These are phyloP conservation scores for Collybia nuda DNA, from an alignment of 768 basidiomycete species.

Conservation along the genomic window DNA sequence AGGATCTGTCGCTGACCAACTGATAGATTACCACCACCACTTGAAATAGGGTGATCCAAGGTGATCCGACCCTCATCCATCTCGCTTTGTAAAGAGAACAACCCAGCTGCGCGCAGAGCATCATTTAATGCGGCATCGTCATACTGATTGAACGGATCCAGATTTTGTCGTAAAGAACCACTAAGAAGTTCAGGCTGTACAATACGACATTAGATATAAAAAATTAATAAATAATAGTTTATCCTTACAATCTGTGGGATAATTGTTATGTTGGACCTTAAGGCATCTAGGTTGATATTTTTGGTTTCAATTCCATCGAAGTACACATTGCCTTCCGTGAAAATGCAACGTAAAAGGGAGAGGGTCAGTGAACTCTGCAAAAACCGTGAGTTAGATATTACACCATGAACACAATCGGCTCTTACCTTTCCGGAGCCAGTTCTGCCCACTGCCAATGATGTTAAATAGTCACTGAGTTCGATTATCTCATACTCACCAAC, in stretches of 20 bases:
- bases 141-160: constrained; percentile 66
- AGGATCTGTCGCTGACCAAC: constrained; percentile 76
- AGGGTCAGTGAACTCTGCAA: constrained; percentile 55
- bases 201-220: background rate
- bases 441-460: constrained; percentile 31
- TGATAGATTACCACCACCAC: constrained; percentile 70
- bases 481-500: constrained; percentile 27
- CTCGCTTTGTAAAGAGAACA: constrained; percentile 37
- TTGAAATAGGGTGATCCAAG: constrained; percentile 43
- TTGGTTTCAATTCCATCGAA: constrained; percentile 54
- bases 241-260: constrained; percentile 47
- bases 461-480: background rate
- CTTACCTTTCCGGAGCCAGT: constrained; percentile 46
- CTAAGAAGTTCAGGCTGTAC: constrained; percentile 50
- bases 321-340: constrained; percentile 53
- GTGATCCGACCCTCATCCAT: constrained; percentile 49
- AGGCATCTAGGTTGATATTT: constrained; percentile 51
- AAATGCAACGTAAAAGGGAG: constrained; percentile 56
- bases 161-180: constrained; percentile 62
- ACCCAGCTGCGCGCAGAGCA: constrained; percentile 38
- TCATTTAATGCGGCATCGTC: constrained; percentile 46
- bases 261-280: constrained; percentile 60
- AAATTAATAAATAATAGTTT: background rate
- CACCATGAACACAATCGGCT: background rate
- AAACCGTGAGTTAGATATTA: background rate